phyloP scores from a whole-genome alignment of 257 asterid species.

The Primulina eburnea region DNA sequence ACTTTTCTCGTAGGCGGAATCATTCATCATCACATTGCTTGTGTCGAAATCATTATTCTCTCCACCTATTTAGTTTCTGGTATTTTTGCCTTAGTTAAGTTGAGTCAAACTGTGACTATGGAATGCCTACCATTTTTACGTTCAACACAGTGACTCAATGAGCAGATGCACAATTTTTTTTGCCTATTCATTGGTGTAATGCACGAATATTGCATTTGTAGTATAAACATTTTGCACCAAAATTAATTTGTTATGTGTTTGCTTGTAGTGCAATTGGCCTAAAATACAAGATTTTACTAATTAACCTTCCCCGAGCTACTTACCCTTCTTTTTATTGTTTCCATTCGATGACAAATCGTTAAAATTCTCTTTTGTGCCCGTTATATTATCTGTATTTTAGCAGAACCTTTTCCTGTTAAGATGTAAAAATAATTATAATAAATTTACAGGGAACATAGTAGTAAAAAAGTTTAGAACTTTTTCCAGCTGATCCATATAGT shows the following conservation, averaged over 20 bases:
- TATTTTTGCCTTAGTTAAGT: not conserved
- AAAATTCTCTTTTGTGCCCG: not conserved
- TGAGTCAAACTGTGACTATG: not conserved
- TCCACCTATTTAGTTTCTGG: conserved; percentile 3
- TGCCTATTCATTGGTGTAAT: not conserved
- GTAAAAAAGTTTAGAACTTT: not conserved
- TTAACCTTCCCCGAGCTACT: not conserved
- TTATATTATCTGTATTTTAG: not conserved
- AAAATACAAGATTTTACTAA: not conserved
- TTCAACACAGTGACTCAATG: not conserved
- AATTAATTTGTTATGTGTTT: not conserved
- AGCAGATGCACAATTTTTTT: not conserved
- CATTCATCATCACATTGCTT: conserved; percentile 10
- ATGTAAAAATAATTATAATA: not conserved
- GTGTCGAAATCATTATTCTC: not conserved
- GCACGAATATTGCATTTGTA: not conserved
- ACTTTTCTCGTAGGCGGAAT: not conserved
- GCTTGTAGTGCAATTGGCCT: not conserved
- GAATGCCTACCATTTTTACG: not conserved
- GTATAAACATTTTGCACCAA: not conserved
- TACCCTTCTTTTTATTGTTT: not conserved
- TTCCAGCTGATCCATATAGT: conserved; percentile 3
- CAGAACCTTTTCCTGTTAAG: not conserved
- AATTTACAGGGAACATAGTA: not conserved
- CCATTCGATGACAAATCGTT: not conserved